Evolutionary conservation across 176 grass and related monocot genomes (phyloP).

Genomic region (Raddia distichophylla): DNA sequence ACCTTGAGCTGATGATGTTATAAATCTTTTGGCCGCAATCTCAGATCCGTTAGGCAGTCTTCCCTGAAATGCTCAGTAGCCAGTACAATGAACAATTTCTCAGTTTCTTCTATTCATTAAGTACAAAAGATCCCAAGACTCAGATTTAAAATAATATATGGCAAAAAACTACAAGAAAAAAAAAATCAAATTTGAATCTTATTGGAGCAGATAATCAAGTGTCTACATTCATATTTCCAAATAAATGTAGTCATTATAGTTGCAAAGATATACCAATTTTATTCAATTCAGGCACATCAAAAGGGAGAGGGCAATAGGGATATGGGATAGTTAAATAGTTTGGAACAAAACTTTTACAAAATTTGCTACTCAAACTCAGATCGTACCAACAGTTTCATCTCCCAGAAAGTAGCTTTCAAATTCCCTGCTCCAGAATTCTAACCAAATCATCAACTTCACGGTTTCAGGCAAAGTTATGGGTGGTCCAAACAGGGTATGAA

Average conservation of each 20-base stretch:
- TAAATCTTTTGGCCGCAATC: slow-evolving; percentile 11
- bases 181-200: background rate
- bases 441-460: too few species aligned
- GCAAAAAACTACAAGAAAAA: background rate
- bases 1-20: slow-evolving; percentile 14
- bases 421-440: too few species aligned
- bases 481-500: too few species aligned
- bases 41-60: background rate
- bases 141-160: background rate
- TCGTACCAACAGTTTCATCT: too few species aligned
- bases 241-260: background rate
- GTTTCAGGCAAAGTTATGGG: too few species aligned
- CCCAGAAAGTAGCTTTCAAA: too few species aligned
- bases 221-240: background rate
- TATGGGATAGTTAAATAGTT: too few species aligned
- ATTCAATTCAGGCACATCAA: too few species aligned
- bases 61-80: slow-evolving; percentile 27
- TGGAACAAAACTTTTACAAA: too few species aligned
- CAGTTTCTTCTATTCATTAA: background rate
- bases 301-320: too few species aligned
- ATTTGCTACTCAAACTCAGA: too few species aligned
- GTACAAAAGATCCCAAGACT: background rate
- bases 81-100: background rate
- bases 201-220: background rate
- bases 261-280: too few species aligned